These are phyloP conservation scores for Globisporangium nagaii DNA, from an alignment of 352 stramenopile species.

Conservation along the genomic window DNA sequence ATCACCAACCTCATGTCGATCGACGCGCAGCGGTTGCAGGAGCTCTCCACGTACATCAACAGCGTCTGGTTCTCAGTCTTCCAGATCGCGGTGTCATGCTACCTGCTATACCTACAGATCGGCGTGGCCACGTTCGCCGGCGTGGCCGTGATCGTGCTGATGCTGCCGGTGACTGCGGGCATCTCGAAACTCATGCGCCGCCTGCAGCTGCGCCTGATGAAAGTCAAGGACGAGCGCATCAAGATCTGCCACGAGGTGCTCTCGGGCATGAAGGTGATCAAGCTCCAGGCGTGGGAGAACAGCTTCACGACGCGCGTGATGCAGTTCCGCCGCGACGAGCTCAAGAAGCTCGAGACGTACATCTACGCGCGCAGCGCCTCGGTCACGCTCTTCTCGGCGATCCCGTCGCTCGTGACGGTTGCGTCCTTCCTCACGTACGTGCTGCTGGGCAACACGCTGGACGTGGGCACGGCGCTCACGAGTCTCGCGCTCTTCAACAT, in stretches of 20 bases:
- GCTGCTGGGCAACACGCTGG: constrained; percentile 48
- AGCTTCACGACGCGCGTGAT: constrained; percentile 63
- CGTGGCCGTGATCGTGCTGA: constrained; percentile 90
- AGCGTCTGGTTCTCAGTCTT: constrained; percentile 86
- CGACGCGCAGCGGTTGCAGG: constrained; percentile 94
- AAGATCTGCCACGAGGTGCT: constrained; percentile 95
- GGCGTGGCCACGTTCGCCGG: constrained; percentile 87
- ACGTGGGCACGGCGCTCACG: constrained; percentile 45
- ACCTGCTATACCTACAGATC: constrained; percentile 69
- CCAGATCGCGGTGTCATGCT: constrained; percentile 73
- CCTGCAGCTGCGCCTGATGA: constrained; percentile 88
- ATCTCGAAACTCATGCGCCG: constrained; percentile 87
- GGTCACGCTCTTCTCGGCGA: constrained; percentile 49
- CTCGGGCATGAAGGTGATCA: constrained; percentile 95
- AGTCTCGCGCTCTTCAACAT: constrained; percentile 77
- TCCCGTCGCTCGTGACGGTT: constrained; percentile 44
- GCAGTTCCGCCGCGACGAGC: constrained; percentile 63
- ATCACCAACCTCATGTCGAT: constrained; percentile 98
- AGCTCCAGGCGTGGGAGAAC: constrained; percentile 95
- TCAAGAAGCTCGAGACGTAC: constrained; percentile 70
- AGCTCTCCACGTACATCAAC: constrained; percentile 92
- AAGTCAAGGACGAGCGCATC: constrained; percentile 91
- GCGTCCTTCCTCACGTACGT: constrained; percentile 50
- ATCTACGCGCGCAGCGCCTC: constrained; percentile 28
- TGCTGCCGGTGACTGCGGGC: constrained; percentile 88